A percentile compares a stretch with the other conserved stretches of the same genome.
These are phyloP conservation scores for Talaromyces sp. DNA, from an alignment of 2,329 filamentous ascomycete genomes.

Conservation along the genomic window DNA sequence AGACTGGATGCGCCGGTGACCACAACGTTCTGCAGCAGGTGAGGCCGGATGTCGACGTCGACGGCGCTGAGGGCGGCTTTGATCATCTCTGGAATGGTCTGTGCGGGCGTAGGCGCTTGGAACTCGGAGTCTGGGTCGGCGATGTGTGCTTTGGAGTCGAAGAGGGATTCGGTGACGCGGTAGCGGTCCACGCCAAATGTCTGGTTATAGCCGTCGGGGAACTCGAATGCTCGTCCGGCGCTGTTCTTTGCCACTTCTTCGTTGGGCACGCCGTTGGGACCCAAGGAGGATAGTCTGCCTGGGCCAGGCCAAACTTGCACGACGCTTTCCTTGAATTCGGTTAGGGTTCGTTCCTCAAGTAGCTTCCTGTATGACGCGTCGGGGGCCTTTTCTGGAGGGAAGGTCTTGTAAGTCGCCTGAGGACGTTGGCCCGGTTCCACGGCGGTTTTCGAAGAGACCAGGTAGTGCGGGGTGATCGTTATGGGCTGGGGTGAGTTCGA, in stretches of 20 bases:
- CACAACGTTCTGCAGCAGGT: conserved; percentile 82
- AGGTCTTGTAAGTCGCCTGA: conserved; percentile 69
- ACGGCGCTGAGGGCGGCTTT: conserved; percentile 70
- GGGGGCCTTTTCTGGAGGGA: conserved; percentile 53
- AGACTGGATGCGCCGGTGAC: conserved; percentile 85
- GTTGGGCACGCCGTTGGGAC: conserved; percentile 55
- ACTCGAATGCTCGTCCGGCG: conserved; percentile 86
- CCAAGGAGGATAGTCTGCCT: conserved; percentile 53
- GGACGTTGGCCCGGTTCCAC: conserved; percentile 81
- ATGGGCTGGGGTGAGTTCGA: conserved; percentile 62
- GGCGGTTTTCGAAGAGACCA: conserved; percentile 78
- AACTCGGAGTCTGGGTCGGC: conserved; percentile 38
- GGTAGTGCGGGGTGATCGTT: conserved; percentile 75
- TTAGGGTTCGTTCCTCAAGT: conserved; percentile 87
- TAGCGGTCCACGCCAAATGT: conserved; percentile 88
- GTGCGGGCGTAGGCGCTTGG: conserved; percentile 58
- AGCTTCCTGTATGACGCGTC: conserved; percentile 70
- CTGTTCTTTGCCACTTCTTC: conserved; percentile 68
- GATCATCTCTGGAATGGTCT: conserved; percentile 80
- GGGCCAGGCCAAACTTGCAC: conserved; percentile 89
- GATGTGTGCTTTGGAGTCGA: conserved; percentile 76
- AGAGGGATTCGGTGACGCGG: conserved; percentile 80
- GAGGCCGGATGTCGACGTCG: conserved; percentile 81
- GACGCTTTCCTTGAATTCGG: conserved; percentile 96
- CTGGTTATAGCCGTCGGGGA: conserved; percentile 94